Base-by-base conservation (phyloP, 371 early-diverging fungal species). In the Mortierella sp. region DNA sequence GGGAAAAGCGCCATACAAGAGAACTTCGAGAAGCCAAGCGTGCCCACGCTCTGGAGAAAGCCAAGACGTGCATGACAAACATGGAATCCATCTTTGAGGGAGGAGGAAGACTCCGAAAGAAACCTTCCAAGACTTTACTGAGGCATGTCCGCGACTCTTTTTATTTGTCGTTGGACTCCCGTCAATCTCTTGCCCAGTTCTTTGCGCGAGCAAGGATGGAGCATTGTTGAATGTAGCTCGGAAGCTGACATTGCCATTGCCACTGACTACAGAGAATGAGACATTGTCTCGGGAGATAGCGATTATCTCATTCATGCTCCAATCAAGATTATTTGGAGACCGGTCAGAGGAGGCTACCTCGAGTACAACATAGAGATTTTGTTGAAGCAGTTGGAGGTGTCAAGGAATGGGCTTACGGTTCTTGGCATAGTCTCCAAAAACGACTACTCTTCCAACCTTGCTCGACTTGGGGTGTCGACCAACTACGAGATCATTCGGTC, bases 221-320 rank as follows among this genome's bases (percentile, higher is more conserved):
- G 14, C 21, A 15, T 60, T 25, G 45, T 46, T 12, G 60, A 47
- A 25, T 60, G 60, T 45, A 45, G 45, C 45, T 37, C 59, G 37
- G 59, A 59, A 15, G 59, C 59, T 18, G 59, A 59, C 23, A 29
- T 59, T 37, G 21, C 29, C 21, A 59, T 59, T 43, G 59, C 45
- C 21, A 37, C 16, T 18, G 37, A 59, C 23, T 59, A 46, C 29
- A 43, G 6, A 37, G 18, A 43, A 7, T 21, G 19, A 21, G 59
- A 59, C 23, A 44, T 44, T 43, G 59, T 59, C 19, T 59, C 59
- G 44, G 59, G 59, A 19, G 60, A 60, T 25, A 60, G 60, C 28
- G 47, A 60, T 23, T 26, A 12, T 18, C 60, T 60, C 28, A 45
- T 60, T 23, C 46, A 25, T 21, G 45, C 45, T 16, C 25, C 60